Evolutionary conservation across 805 yeast genomes (phyloP).

Genomic region (Candida rishiriensis): DNA sequence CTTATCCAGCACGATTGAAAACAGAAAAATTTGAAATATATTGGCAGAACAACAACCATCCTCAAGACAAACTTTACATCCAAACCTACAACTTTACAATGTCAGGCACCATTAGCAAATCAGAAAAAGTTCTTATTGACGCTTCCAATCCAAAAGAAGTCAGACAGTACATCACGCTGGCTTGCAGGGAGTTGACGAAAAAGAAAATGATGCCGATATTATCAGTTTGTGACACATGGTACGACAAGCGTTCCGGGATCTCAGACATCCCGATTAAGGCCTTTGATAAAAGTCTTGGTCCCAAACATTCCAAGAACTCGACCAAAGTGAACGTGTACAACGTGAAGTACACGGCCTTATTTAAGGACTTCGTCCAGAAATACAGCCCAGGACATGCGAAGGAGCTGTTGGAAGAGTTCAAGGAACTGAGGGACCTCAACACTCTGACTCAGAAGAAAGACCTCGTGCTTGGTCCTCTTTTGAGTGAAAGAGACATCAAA

Average conservation of each 20-base stretch:
- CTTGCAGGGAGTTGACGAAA: constrained; percentile 20
- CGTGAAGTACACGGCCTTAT: constrained; percentile 12
- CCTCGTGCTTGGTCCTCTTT: constrained; percentile 8
- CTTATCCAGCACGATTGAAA: background rate
- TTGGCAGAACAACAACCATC: too few relatives aligned
- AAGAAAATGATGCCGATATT: constrained; percentile 18
- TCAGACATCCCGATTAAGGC: constrained; percentile 2
- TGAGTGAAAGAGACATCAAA: constrained; percentile 8
- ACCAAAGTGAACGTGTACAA: constrained; percentile 10
- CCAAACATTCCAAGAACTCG: background rate
- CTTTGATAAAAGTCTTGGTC: constrained; percentile 1
- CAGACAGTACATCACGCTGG: constrained; percentile 11
- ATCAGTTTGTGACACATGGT: constrained; percentile 18
- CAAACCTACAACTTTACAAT: background rate
- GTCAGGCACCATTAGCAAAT: background rate
- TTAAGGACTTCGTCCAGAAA: constrained; percentile 10
- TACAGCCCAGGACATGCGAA: constrained; percentile 4
- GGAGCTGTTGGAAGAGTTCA: constrained; percentile 9
- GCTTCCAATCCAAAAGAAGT: constrained; percentile 10
- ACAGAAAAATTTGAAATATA: too few relatives aligned
- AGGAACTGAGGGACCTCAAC: constrained; percentile 14
- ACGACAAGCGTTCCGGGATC: constrained; percentile 1
- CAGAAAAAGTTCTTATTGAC: constrained; percentile 7
- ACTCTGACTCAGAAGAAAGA: constrained; percentile 1
- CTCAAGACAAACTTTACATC: too few relatives aligned